Conservation (phyloP, 768 basidiomycete genomes). For the Mycena venus region DNA sequence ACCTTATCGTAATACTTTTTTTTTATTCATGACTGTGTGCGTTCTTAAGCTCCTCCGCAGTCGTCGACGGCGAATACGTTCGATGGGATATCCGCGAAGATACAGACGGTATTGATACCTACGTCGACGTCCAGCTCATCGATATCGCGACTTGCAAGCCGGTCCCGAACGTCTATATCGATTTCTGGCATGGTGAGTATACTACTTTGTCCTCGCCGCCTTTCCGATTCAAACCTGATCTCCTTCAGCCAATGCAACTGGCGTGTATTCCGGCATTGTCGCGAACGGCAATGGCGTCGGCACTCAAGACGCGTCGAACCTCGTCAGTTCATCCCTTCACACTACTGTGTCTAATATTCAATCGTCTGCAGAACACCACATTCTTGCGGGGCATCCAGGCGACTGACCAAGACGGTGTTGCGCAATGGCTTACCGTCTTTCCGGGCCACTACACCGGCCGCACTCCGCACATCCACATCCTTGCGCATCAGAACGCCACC, state of each 20-base stretch:
- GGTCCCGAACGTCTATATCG: constrained; percentile 28
- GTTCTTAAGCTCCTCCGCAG: neutral
- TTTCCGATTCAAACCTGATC: neutral
- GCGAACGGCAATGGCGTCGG: constrained; percentile 26
- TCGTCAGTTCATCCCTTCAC: neutral
- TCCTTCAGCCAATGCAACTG: constrained; percentile 27
- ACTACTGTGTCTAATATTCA: neutral
- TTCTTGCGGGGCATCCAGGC: constrained; percentile 29
- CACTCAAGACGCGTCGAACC: constrained; percentile 12
- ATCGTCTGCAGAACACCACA: constrained; percentile 18
- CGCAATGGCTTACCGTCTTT: constrained; percentile 29
- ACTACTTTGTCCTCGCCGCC: neutral
- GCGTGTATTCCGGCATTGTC: constrained; percentile 33
- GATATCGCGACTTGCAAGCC: constrained; percentile 33
- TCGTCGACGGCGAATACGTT: constrained; percentile 30
- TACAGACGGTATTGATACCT: constrained; percentile 22
- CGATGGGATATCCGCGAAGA: constrained; percentile 31
- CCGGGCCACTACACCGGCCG: constrained; percentile 34
- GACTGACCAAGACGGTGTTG: constrained; percentile 33
- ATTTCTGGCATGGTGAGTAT: constrained; percentile 33
- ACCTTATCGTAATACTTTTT: constrained; percentile 10
- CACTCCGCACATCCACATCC: constrained; percentile 33
- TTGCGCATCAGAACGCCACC: constrained; percentile 31
- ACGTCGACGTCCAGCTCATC: constrained; percentile 31
- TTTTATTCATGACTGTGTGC: neutral